phyloP scores from a whole-genome alignment of 495 filamentous ascomycete species.

The Gamarada debralockiae region DNA sequence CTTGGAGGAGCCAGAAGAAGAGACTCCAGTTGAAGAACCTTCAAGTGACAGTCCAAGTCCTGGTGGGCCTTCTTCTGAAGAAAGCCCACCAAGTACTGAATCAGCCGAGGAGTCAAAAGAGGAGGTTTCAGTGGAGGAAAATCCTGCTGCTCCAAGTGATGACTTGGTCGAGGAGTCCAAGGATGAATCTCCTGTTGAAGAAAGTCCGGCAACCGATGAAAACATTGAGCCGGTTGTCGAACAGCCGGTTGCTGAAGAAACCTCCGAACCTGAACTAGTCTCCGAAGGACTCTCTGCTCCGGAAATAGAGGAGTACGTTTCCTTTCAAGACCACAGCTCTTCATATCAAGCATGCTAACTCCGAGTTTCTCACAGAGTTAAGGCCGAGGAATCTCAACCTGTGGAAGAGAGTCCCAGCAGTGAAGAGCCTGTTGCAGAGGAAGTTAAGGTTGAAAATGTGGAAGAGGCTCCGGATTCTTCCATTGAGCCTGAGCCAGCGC shows the following conservation, averaged over 20 bases:
- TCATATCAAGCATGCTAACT: background rate
- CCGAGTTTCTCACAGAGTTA: too few species aligned
- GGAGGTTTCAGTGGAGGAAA: too few species aligned
- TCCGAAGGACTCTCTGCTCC: too few species aligned
- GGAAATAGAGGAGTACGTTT: too few species aligned
- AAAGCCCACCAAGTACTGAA: too few species aligned
- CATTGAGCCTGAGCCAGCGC: background rate
- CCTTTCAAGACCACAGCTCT: constrained; percentile 8
- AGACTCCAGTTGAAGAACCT: constrained; percentile 5
- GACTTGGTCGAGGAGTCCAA: constrained; percentile 14
- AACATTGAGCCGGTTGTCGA: too few species aligned
- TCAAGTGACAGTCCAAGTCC: constrained; percentile 3
- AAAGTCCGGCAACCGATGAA: constrained; percentile 2
- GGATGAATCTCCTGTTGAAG: constrained; percentile 11
- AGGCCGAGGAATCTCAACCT: background rate
- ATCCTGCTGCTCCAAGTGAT: constrained; percentile 3
- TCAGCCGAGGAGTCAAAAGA: constrained; percentile 6
- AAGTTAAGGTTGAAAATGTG: background rate
- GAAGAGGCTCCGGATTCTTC: background rate
- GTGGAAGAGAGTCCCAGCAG: background rate
- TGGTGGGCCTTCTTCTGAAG: constrained; percentile 6
- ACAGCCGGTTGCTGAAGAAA: background rate
- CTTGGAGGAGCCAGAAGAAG: constrained; percentile 6
- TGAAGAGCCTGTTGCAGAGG: constrained; percentile 3
- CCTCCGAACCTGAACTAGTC: constrained; percentile 9